A percentile compares a stretch with the other conserved stretches of the same genome.
Conservation (phyloP, 208 protist genomes). For the Trypanosoma melophagium region DNA sequence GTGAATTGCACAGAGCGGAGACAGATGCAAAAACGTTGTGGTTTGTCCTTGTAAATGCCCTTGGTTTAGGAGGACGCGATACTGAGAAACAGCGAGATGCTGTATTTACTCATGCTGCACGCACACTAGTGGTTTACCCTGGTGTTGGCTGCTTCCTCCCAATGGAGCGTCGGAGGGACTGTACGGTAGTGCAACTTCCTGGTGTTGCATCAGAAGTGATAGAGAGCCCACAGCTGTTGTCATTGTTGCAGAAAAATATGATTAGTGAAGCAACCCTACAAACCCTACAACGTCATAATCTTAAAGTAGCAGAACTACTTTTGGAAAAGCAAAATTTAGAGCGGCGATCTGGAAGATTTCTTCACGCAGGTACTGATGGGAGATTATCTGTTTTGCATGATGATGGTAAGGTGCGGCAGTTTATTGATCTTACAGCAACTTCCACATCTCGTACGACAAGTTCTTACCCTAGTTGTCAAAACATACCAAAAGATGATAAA, state of each 20-base stretch:
- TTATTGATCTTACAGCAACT: conserved; percentile 83
- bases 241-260: conserved; percentile 37
- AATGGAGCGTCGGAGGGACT: conserved; percentile 34
- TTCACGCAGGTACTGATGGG: conserved; percentile 42
- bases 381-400: conserved; percentile 56
- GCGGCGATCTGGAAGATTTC: conserved; percentile 50
- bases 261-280: conserved; percentile 55
- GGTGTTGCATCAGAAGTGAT: conserved; percentile 57
- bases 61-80: conserved; percentile 37
- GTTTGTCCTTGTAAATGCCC: conserved; percentile 73
- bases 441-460: conserved; percentile 81
- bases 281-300: conserved; percentile 41
- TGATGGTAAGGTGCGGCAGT: conserved; percentile 66
- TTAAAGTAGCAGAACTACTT: conserved; percentile 57
- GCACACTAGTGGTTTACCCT: conserved; percentile 56
- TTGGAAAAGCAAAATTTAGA: conserved; percentile 68
- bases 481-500: conserved; percentile 88
- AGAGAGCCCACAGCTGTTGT: conserved; percentile 32
- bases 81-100: conserved; percentile 45
- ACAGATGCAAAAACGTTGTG: conserved; percentile 85
- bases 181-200: conserved; percentile 51
- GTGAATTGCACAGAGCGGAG: conserved; percentile 77
- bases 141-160: conserved; percentile 71
- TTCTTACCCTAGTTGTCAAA: conserved; percentile 85
- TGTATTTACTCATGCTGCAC: conserved; percentile 50